Percentiles rank a stretch among this genome's conserved stretches.
These are phyloP conservation scores for Tolypocladium pustulatum DNA, from an alignment of 2,329 filamentous ascomycete genomes.

Conservation along the genomic window DNA sequence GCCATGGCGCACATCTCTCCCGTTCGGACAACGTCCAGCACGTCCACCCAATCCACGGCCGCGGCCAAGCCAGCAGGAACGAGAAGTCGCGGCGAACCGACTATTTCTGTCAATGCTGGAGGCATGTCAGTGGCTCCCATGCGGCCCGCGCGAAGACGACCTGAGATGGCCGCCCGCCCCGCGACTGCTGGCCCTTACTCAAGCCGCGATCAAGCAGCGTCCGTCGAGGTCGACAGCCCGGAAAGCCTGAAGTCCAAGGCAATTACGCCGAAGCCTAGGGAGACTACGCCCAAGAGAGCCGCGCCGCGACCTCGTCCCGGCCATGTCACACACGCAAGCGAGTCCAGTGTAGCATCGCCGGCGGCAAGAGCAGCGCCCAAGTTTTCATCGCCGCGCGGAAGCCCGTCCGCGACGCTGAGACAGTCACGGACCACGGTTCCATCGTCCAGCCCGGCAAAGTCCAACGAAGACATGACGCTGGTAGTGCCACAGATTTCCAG, in stretches of 20 bases:
- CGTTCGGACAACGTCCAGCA: slow-evolving; percentile 27
- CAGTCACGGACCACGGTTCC: slow-evolving; percentile 18
- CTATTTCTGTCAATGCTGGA: slow-evolving; percentile 35
- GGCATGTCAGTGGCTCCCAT: slow-evolving; percentile 55
- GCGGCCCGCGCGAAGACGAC: slow-evolving; percentile 46
- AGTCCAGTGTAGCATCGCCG: slow-evolving; percentile 38
- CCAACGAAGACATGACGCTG: slow-evolving; percentile 44
- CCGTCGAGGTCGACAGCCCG: slow-evolving; percentile 30
- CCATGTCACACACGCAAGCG: slow-evolving; percentile 38
- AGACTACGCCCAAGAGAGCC: slow-evolving; percentile 42
- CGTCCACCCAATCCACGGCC: slow-evolving; percentile 18
- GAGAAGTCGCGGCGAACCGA: slow-evolving; percentile 32
- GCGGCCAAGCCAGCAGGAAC: slow-evolving; percentile 22
- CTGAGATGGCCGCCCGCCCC: slow-evolving; percentile 47
- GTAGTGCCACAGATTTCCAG: slow-evolving; percentile 36
- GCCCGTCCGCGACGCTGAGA: slow-evolving; percentile 26
- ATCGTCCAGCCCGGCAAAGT: slow-evolving; percentile 31
- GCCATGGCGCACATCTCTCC: slow-evolving; percentile 54
- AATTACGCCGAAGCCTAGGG: slow-evolving; percentile 38
- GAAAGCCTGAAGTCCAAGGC: slow-evolving; percentile 34
- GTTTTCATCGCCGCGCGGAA: slow-evolving; percentile 29
- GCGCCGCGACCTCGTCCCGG: slow-evolving; percentile 34
- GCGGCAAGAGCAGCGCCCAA: slow-evolving; percentile 21
- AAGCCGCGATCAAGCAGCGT: slow-evolving; percentile 36
- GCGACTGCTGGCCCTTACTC: slow-evolving; percentile 59